Conservation (phyloP, 441 rosid genomes). For the Jatropha podagrica region DNA sequence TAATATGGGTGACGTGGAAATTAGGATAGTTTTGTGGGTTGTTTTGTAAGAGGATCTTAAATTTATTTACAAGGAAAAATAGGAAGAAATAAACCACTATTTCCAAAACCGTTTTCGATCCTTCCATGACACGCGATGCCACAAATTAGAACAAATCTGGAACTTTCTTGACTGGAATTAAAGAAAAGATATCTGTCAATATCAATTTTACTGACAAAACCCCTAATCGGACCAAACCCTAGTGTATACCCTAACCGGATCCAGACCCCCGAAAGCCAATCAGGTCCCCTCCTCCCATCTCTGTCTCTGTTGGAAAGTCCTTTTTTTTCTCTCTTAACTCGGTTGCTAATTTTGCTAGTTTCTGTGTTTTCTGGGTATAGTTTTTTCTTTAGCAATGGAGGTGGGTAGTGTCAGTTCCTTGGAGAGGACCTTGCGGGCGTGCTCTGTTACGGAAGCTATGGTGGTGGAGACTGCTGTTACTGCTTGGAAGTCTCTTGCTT, state of each 20-base stretch:
- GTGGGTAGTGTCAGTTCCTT: conserved; percentile 29
- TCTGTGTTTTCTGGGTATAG: conserved; percentile 20
- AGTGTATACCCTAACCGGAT: conserved; percentile 48
- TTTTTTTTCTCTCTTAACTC: conserved; percentile 3
- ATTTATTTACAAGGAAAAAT: neutral
- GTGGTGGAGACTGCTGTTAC: conserved; percentile 39
- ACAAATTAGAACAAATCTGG: neutral
- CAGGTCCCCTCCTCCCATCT: conserved; percentile 28
- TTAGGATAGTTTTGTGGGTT: no score
- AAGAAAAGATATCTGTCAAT: conserved; percentile 9
- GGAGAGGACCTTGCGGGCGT: conserved; percentile 35
- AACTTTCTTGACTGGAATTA: conserved; percentile 14
- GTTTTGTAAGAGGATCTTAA: no score
- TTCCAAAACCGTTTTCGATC: neutral
- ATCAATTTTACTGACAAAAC: conserved; percentile 27
- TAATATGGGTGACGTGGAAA: no score
- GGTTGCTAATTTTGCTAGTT: conserved; percentile 12
- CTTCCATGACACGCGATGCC: conserved; percentile 3
- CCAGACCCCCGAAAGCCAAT: conserved; percentile 36
- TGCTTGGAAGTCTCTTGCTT: conserved; percentile 46
- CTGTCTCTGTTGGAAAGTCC: neutral
- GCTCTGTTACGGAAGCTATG: conserved; percentile 34
- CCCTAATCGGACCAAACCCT: conserved; percentile 39
- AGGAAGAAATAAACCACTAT: neutral
- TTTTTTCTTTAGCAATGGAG: conserved; percentile 41